phyloP scores from a whole-genome alignment of 441 rosid species.

The Raphanus hybrid region DNA sequence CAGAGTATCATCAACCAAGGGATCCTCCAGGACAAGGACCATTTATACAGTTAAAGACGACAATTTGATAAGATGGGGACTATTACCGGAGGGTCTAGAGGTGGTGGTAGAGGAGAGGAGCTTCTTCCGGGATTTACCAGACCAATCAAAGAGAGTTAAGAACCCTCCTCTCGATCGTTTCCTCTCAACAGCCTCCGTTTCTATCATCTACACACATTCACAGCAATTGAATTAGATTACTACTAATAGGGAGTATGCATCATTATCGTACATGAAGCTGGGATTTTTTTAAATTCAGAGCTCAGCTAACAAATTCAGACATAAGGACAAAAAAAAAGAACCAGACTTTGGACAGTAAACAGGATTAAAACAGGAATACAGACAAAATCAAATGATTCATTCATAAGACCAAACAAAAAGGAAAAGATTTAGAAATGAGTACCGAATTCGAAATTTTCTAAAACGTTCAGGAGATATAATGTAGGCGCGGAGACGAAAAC shows the following conservation, averaged over 20 bases:
- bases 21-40: slow-evolving; percentile 12
- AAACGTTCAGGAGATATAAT: slow-evolving; percentile 11
- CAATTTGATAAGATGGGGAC: neutral
- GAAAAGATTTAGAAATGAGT: neutral
- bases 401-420: neutral
- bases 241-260: neutral
- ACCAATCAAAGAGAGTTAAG: slow-evolving; percentile 81
- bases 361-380: slow-evolving; percentile 22
- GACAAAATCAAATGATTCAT: slow-evolving; percentile 26
- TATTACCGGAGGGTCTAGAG: slow-evolving; percentile 26
- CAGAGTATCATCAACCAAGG: slow-evolving; percentile 13
- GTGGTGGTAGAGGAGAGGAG: slow-evolving; percentile 55
- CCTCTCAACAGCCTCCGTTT: slow-evolving; percentile 74
- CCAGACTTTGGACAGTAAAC: slow-evolving; percentile 31
- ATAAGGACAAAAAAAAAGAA: slow-evolving; percentile 23
- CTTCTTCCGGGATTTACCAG: slow-evolving; percentile 85
- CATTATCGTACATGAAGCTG: neutral
- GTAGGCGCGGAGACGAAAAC: slow-evolving; percentile 22
- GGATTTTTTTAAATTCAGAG: neutral
- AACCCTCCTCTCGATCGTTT: slow-evolving; percentile 73
- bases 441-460: slow-evolving; percentile 22
- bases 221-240: slow-evolving; percentile 14
- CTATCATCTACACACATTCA: slow-evolving; percentile 42
- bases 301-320: neutral
- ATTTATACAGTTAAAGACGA: neutral